Evolutionary conservation across 1,284 basidiomycete species (phyloP).

Genomic region (Pseudozyma thailandica): DNA sequence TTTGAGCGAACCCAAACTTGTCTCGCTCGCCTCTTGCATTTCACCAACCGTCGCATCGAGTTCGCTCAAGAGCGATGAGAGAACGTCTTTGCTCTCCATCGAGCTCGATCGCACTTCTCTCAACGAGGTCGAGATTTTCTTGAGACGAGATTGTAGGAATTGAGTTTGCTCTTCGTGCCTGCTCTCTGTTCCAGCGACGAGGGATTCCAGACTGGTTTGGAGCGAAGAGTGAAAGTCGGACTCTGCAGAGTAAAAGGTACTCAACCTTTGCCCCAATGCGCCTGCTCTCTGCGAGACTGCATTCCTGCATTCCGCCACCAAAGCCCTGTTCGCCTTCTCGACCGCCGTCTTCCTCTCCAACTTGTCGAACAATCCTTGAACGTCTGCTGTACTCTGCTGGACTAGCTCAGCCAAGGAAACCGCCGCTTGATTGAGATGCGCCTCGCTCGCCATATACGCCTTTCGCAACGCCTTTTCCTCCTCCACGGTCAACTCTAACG

Average conservation of each 20-base stretch:
- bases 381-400: conserved; percentile 77
- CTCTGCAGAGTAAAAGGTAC: conserved; percentile 75
- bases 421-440: conserved; percentile 78
- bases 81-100: conserved; percentile 70
- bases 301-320: conserved; percentile 76
- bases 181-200: conserved; percentile 72
- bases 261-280: conserved; percentile 74
- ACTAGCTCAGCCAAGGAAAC: conserved; percentile 76
- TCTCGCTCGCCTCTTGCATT: conserved; percentile 74
- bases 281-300: conserved; percentile 73
- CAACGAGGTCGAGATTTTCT: conserved; percentile 22
- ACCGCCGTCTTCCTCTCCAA: conserved; percentile 80
- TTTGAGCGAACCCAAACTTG: conserved; percentile 69
- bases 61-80: conserved; percentile 74
- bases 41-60: conserved; percentile 75
- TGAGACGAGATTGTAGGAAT: conserved; percentile 56
- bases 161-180: conserved; percentile 74
- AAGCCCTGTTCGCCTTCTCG: conserved; percentile 76
- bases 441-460: conserved; percentile 82
- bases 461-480: conserved; percentile 74
- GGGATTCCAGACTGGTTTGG: conserved; percentile 19
- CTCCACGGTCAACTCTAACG: conserved; percentile 44
- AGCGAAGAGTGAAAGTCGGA: conserved; percentile 73
- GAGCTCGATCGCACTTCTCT: conserved; percentile 29
- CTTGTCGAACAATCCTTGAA: conserved; percentile 82